These are phyloP conservation scores for Coemansia furcata DNA, from an alignment of 192 early-diverging fungal genomes.

Conservation along the genomic window DNA sequence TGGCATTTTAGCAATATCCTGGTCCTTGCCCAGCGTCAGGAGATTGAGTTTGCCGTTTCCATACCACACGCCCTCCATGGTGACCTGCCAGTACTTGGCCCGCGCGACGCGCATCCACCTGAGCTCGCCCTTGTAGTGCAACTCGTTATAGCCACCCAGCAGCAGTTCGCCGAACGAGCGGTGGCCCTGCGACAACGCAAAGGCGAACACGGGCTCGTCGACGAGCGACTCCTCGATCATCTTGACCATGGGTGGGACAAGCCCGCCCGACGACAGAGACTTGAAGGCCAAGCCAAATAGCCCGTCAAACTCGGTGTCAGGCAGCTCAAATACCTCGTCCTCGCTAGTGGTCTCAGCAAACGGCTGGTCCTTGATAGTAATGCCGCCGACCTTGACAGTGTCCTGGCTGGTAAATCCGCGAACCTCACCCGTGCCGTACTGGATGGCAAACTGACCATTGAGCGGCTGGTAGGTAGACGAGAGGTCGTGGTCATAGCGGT, in stretches of 20 bases:
- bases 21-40: constrained; percentile 43
- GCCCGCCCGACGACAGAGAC: constrained; percentile 38
- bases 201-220: constrained; percentile 50
- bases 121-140: constrained; percentile 56
- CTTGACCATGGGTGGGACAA: constrained; percentile 49
- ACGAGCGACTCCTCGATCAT: constrained; percentile 49
- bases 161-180: constrained; percentile 46
- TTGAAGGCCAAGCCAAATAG: constrained; percentile 56
- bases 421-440: constrained; percentile 54
- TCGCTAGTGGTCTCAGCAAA: constrained; percentile 53
- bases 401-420: constrained; percentile 49
- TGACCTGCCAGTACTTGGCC: constrained; percentile 62
- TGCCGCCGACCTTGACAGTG: constrained; percentile 45
- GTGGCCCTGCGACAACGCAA: constrained; percentile 45
- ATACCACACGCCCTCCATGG: constrained; percentile 50
- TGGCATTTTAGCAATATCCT: constrained; percentile 31
- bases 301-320: constrained; percentile 53
- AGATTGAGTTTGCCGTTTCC: constrained; percentile 50
- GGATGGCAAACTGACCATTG: constrained; percentile 45
- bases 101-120: constrained; percentile 55
- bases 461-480: constrained; percentile 47
- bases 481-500: constrained; percentile 41
- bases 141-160: constrained; percentile 56
- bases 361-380: constrained; percentile 51
- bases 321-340: constrained; percentile 48